Evolutionary conservation across 306 rosid genomes (phyloP).

Genomic region (Echinosophora koreensis): DNA sequence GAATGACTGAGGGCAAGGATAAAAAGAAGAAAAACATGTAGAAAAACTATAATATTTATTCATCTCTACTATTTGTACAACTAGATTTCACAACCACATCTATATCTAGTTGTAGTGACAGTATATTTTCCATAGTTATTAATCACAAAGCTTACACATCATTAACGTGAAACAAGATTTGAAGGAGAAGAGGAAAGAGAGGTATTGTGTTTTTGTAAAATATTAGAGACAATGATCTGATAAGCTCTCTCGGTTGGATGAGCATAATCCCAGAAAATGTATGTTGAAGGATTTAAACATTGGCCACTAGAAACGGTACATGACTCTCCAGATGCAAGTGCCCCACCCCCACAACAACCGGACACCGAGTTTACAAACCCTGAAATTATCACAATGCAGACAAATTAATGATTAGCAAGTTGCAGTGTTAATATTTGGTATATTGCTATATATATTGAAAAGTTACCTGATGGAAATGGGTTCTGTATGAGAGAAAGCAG

Average conservation of each 20-base stretch:
- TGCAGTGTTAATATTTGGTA: background rate
- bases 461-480: conserved; percentile 40
- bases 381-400: background rate
- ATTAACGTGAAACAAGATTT: background rate
- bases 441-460: background rate
- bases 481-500: conserved; percentile 40
- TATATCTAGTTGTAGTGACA: too few relatives aligned
- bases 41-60: background rate
- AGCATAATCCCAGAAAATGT: conserved; percentile 56
- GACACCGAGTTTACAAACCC: conserved; percentile 39
- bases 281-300: conserved; percentile 12
- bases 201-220: conserved; percentile 23
- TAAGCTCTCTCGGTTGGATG: conserved; percentile 60
- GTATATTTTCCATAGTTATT: too few relatives aligned
- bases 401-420: background rate
- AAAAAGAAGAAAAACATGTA: background rate
- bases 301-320: conserved; percentile 21
- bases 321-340: background rate
- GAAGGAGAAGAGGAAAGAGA: background rate
- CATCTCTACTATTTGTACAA: too few relatives aligned
- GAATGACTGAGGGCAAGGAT: background rate
- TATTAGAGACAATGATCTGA: background rate
- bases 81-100: too few relatives aligned
- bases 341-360: conserved; percentile 57
- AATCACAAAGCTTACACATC: background rate